Evolutionary conservation across 257 asterid species (phyloP).

Genomic region (Prunella vulgaris): DNA sequence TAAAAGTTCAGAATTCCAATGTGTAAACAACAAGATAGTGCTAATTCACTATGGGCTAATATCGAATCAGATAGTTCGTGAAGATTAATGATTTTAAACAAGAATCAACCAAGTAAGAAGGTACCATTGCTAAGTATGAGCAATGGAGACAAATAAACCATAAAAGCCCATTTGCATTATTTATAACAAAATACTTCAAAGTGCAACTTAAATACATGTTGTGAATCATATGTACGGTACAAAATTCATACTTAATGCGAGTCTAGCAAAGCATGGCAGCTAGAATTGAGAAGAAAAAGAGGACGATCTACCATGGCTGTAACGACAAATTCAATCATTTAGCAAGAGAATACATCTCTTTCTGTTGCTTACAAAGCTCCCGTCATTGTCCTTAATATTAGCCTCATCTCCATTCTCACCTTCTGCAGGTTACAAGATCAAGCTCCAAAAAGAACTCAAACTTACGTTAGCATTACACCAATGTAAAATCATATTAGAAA

Average conservation of each 20-base stretch:
- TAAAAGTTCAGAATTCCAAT: neutral
- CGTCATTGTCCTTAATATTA: too few relatives aligned
- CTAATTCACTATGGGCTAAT: neutral
- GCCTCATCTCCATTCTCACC: too few relatives aligned
- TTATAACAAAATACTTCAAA: conserved; percentile 8
- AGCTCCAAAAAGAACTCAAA: neutral
- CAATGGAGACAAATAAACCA: conserved; percentile 7
- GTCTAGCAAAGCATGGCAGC: neutral
- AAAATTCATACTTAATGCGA: conserved; percentile 18
- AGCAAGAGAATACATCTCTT: too few relatives aligned
- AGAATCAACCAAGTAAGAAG: neutral
- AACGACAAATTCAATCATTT: too few relatives aligned
- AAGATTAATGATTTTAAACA: neutral
- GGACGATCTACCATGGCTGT: conserved; percentile 11
- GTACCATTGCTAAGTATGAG: conserved; percentile 17
- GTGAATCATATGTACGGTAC: conserved; percentile 22
- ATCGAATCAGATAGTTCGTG: too few relatives aligned
- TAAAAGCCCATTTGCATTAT: too few relatives aligned
- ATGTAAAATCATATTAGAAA: too few relatives aligned
- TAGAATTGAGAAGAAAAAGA: conserved; percentile 13
- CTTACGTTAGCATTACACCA: neutral
- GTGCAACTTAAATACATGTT: conserved; percentile 12
- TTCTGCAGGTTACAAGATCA: conserved; percentile 41
- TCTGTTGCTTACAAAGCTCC: conserved; percentile 53
- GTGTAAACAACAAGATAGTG: neutral